These are phyloP conservation scores for Fraxinus xanthoxyloides DNA, from an alignment of 305 asterid genomes.

Conservation along the genomic window DNA sequence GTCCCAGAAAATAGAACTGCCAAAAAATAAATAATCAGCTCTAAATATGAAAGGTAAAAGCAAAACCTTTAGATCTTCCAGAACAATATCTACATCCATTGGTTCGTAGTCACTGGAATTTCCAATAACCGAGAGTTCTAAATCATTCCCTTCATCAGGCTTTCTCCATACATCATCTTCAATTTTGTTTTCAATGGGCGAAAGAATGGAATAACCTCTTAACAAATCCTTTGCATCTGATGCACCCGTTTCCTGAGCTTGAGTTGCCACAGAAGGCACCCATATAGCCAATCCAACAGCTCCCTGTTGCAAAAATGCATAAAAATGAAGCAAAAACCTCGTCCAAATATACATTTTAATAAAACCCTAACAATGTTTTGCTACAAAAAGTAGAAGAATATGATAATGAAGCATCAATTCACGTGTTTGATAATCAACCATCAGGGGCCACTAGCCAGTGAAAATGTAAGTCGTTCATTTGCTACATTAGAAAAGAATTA, in stretches of 20 bases:
- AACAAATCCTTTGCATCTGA: constrained; percentile 48
- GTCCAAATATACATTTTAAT: not conserved
- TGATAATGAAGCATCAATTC: not conserved
- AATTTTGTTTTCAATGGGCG: constrained; percentile 58
- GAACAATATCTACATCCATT: constrained; percentile 52
- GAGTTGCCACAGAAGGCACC: constrained; percentile 94
- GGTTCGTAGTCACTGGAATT: constrained; percentile 39
- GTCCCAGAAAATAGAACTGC: constrained; percentile 8
- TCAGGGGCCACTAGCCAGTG: not conserved
- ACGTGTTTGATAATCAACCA: not conserved
- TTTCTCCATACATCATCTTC: constrained; percentile 43
- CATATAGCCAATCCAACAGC: constrained; percentile 99
- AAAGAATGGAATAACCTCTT: constrained; percentile 60
- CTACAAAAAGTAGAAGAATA: not conserved
- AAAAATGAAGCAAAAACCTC: not conserved
- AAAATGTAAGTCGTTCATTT: no score
- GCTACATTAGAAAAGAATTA: not conserved
- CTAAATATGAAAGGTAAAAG: constrained; percentile 17
- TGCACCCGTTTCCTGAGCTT: constrained; percentile 60
- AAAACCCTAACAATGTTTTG: not conserved
- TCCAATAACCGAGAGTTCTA: constrained; percentile 65
- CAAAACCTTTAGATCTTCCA: constrained; percentile 77
- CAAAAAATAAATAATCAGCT: not conserved
- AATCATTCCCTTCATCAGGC: constrained; percentile 50
- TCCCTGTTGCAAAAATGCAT: constrained; percentile 52